Base-by-base conservation (phyloP, 345 rosid species). In the Excoecaria cochinchinensis region DNA sequence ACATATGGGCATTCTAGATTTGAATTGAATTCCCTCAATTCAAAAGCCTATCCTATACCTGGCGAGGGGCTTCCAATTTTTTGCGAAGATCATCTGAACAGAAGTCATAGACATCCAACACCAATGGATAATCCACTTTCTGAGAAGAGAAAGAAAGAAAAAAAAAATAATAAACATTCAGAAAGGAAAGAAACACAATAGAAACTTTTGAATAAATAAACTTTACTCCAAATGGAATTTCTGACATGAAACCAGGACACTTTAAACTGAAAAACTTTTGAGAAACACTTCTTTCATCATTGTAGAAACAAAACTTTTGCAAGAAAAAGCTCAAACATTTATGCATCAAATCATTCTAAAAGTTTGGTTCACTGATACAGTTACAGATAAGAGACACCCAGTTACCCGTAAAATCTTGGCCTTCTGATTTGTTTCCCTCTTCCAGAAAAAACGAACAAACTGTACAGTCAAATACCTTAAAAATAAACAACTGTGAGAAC, bases 391-490 rank as follows among this genome's bases (percentile, higher is more conserved):
- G 64, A 46, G 31, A 71, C 67, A 70, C 65, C 53, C 56, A 61
- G 68, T 47, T 86, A 96, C 99, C 90, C 97, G 86, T 74, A 96
- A 86, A 79, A 96, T 96, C 85, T 96, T 96, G 69, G 98, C 99
- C 82, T 96, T 96, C 85, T 93, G 98, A 86, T 93, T 96, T 60
- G 95, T 90, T 76, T 96, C 99, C 81, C 99, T 89, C 88, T 93
- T 96, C 99, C 98, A 96, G 91, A 96, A 96, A 86, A 96, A 96
- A 0, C 97, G 95, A 68, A 96, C 98, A 85, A 96, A 93, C 85
- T 96, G 99, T 84, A 96, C 86, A n/a, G 98, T 93, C 84, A 92
- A 80, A 83, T 96, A 96, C 91, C 99, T 96, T 80, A 73, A 75
- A 77, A 77, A 77, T 64, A 39, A 73, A 75, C 60, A 10, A 74